Conservation (phyloP, 805 yeast species). For the Zygotorulaspora florentina region DNA sequence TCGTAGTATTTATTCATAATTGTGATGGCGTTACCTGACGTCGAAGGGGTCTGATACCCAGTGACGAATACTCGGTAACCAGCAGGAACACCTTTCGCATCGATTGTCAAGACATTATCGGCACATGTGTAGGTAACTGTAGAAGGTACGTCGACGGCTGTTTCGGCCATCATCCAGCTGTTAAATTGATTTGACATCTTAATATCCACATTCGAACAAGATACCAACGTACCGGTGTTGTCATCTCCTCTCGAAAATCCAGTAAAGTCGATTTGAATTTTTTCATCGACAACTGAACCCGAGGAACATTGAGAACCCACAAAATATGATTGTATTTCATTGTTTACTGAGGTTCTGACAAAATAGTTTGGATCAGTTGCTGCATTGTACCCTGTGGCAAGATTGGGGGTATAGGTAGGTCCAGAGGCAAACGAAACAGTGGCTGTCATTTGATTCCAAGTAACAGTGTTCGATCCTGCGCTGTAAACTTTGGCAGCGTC, state of each 20-base stretch:
- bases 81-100: constrained; percentile 13
- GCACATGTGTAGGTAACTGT: constrained; percentile 7
- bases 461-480: constrained; percentile 13
- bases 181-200: constrained; percentile 12
- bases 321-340: constrained; percentile 7
- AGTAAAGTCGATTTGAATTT: constrained; percentile 7
- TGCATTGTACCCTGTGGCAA: constrained; percentile 5
- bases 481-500: constrained; percentile 9
- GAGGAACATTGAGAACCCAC: constrained; percentile 12
- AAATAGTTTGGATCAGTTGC: constrained; percentile 6
- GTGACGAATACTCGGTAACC: constrained; percentile 12
- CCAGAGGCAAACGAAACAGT: constrained; percentile 12
- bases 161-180: constrained; percentile 13
- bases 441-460: constrained; percentile 16
- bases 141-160: constrained; percentile 11
- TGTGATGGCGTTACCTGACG: constrained; percentile 7
- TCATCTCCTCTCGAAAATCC: constrained; percentile 10
- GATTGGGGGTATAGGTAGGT: constrained; percentile 10
- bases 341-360: constrained; percentile 8
- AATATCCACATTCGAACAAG: constrained; percentile 10
- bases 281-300: constrained; percentile 7
- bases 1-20: constrained; percentile 6
- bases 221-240: constrained; percentile 10
- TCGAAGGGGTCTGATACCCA: constrained; percentile 10
- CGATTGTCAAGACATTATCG: constrained; percentile 7